Conservation (phyloP, 768 basidiomycete genomes). For the Hirschioporus abietinus region DNA sequence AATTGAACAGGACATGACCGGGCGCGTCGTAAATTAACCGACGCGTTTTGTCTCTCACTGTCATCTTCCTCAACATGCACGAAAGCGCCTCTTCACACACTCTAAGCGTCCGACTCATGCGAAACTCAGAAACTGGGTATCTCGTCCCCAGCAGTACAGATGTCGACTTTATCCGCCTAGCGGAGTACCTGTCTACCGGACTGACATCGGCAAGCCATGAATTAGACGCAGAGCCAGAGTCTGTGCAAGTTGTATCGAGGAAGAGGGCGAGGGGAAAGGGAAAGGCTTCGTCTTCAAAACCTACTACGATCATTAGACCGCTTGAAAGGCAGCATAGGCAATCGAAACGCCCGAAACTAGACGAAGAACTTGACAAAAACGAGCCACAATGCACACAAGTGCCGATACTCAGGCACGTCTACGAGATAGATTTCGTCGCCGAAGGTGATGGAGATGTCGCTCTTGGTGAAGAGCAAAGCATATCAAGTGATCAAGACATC, state of each 20-base stretch:
- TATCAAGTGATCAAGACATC: background rate
- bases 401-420: background rate
- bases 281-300: background rate
- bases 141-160: background rate
- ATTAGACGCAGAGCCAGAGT: background rate
- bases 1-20: background rate
- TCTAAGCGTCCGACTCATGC: no score
- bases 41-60: no score
- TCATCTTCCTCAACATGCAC: background rate
- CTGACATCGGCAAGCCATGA: background rate
- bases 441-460: background rate
- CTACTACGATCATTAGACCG: no score
- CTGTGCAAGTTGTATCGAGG: background rate
- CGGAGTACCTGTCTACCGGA: background rate
- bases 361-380: background rate
- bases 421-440: background rate
- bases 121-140: background rate
- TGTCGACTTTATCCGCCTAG: background rate
- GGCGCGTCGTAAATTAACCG: no score
- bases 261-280: background rate
- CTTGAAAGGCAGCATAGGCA: background rate
- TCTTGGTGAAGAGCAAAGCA: background rate
- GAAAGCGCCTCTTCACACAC: background rate
- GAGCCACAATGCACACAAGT: background rate
- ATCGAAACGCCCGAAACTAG: background rate